Percentiles rank a stretch among this genome's conserved stretches.
Evolutionary conservation across 441 rosid genomes (phyloP).

Genomic region (Breynia disticha): DNA sequence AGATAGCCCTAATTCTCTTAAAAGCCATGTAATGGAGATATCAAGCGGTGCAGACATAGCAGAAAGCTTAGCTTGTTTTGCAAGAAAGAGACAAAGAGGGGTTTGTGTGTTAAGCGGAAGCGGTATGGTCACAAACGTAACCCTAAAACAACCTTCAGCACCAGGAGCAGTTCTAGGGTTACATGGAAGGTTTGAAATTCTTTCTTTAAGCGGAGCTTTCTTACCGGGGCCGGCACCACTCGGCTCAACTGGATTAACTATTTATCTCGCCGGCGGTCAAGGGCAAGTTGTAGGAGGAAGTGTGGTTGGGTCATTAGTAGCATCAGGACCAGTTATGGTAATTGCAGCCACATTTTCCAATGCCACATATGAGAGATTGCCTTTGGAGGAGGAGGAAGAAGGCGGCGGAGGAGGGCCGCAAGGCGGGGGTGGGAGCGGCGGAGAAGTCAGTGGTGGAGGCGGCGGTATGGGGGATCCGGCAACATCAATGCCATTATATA

Average conservation of each 20-base stretch:
- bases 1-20: slow-evolving; percentile 79
- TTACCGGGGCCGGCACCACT: slow-evolving; percentile 80
- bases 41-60: slow-evolving; percentile 58
- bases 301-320: slow-evolving; percentile 57
- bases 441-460: slow-evolving; percentile 24
- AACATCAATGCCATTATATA: slow-evolving; percentile 35
- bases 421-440: slow-evolving; percentile 30
- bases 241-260: slow-evolving; percentile 68
- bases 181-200: slow-evolving; percentile 71
- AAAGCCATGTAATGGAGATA: slow-evolving; percentile 71
- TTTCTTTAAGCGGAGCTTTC: slow-evolving; percentile 66
- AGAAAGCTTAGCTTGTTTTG: slow-evolving; percentile 57
- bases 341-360: slow-evolving; percentile 72
- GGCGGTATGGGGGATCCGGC: slow-evolving; percentile 25
- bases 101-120: slow-evolving; percentile 72
- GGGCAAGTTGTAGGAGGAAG: slow-evolving; percentile 88
- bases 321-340: slow-evolving; percentile 72
- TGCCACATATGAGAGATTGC: slow-evolving; percentile 71
- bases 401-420: slow-evolving; percentile 21
- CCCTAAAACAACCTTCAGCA: slow-evolving; percentile 65
- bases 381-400: slow-evolving; percentile 62
- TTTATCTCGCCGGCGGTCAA: slow-evolving; percentile 72
- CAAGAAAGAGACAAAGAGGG: slow-evolving; percentile 68
- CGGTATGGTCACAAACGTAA: slow-evolving; percentile 69
- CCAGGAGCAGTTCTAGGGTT: slow-evolving; percentile 58